A percentile compares a stretch with the other conserved stretches of the same genome.
Evolutionary conservation across 345 rosid species (phyloP).

Genomic region (Gynandropsis gynandra): DNA sequence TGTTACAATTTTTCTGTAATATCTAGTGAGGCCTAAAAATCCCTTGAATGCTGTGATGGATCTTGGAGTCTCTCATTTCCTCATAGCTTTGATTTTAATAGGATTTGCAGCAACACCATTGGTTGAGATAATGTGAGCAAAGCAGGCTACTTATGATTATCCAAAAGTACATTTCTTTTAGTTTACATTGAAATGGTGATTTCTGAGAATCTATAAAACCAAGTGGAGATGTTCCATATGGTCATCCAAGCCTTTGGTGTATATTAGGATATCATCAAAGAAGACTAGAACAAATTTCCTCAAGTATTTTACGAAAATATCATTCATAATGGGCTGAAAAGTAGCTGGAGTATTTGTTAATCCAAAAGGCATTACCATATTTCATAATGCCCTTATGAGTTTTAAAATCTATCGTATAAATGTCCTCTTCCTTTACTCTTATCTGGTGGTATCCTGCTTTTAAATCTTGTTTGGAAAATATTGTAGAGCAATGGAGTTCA

Average conservation of each 20-base stretch:
- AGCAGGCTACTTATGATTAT: neutral
- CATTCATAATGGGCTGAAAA: too few relatives aligned
- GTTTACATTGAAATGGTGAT: neutral
- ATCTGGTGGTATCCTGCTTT: neutral
- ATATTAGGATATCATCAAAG: too few relatives aligned
- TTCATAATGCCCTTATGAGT: neutral
- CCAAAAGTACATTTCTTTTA: neutral
- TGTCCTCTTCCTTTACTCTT: neutral
- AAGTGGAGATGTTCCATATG: too few relatives aligned
- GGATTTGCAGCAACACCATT: neutral
- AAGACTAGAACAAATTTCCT: too few relatives aligned
- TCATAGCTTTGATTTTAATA: neutral
- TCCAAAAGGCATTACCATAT: neutral
- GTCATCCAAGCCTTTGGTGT: too few relatives aligned
- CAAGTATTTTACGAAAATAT: too few relatives aligned
- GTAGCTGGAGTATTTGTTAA: too few relatives aligned
- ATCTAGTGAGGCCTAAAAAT: neutral
- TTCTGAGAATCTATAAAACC: neutral
- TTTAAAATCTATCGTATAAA: neutral
- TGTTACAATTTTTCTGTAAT: neutral
- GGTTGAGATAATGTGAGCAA: neutral
- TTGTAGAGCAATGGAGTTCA: too few relatives aligned
- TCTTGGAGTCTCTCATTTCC: neutral
- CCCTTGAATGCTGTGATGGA: neutral
- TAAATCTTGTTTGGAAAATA: too few relatives aligned